phyloP scores from a whole-genome alignment of 768 basidiomycete genomes.

The Rossbeevera mucosa region DNA sequence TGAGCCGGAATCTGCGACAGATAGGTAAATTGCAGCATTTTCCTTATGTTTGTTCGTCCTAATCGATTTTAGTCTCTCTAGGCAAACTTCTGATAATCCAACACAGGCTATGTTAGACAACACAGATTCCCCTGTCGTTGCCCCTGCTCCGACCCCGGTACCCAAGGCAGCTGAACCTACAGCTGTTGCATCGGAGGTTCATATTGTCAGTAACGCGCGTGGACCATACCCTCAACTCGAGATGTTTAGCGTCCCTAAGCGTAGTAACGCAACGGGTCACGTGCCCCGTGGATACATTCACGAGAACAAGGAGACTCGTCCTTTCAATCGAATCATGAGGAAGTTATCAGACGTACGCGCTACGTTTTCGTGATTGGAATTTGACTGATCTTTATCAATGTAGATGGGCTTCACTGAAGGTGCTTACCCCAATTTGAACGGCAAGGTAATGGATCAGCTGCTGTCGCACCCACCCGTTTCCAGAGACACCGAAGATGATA shows the following conservation, averaged over 20 bases:
- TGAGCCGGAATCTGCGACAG: slow-evolving; percentile 18
- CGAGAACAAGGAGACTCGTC: slow-evolving; percentile 32
- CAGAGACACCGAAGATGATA: slow-evolving; percentile 60
- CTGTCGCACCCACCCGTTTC: slow-evolving; percentile 36
- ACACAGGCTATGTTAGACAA: slow-evolving; percentile 5
- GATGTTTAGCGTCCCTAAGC: slow-evolving; percentile 53
- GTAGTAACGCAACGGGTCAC: slow-evolving; percentile 32
- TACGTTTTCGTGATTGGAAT: slow-evolving; percentile 3
- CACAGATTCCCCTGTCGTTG: not conserved
- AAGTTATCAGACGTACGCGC: slow-evolving; percentile 60
- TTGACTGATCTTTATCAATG: slow-evolving; percentile 3
- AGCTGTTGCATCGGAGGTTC: slow-evolving; percentile 23
- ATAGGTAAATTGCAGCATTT: slow-evolving; percentile 20
- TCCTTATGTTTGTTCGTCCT: slow-evolving; percentile 1
- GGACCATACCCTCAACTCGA: slow-evolving; percentile 60
- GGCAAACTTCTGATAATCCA: slow-evolving; percentile 22
- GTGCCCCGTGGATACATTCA: slow-evolving; percentile 18
- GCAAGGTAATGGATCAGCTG: slow-evolving; percentile 49
- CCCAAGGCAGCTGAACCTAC: slow-evolving; percentile 16
- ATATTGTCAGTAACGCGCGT: slow-evolving; percentile 59
- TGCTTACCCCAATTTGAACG: slow-evolving; percentile 48
- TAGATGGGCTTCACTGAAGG: slow-evolving; percentile 75
- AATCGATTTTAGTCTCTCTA: slow-evolving; percentile 19
- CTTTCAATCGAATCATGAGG: slow-evolving; percentile 47
- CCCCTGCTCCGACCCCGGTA: slow-evolving; percentile 8